Percentiles rank a stretch among this genome's conserved stretches.
Evolutionary conservation across 805 yeast species (phyloP).

Genomic region (Citeromyces matritensis): DNA sequence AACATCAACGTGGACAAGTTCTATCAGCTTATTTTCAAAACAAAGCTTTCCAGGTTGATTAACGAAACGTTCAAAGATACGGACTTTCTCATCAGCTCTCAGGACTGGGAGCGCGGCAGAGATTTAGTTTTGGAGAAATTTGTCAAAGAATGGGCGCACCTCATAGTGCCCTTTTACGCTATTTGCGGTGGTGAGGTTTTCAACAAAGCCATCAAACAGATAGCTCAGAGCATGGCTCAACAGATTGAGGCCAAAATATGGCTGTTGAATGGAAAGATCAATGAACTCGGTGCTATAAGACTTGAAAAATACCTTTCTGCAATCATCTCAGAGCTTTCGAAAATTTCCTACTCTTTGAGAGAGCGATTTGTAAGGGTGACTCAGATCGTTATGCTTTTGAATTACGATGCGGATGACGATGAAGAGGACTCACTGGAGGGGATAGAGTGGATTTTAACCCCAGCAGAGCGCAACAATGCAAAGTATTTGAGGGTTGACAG

Average conservation of each 20-base stretch:
- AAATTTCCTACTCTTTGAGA: slow-evolving; percentile 56
- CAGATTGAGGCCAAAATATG: slow-evolving; percentile 55
- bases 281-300: slow-evolving; percentile 71
- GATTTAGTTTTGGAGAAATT: slow-evolving; percentile 27
- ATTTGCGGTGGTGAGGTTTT: slow-evolving; percentile 24
- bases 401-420: slow-evolving; percentile 60
- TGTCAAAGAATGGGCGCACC: slow-evolving; percentile 43
- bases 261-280: slow-evolving; percentile 49
- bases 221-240: slow-evolving; percentile 39
- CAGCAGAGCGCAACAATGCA: slow-evolving; percentile 54
- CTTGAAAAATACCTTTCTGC: slow-evolving; percentile 71
- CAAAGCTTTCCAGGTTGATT: slow-evolving; percentile 17
- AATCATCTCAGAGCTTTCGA: slow-evolving; percentile 61
- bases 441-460: slow-evolving; percentile 59
- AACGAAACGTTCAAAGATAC: slow-evolving; percentile 21
- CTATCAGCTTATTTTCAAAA: slow-evolving; percentile 19
- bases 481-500: slow-evolving; percentile 37
- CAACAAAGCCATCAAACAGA: slow-evolving; percentile 26
- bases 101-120: slow-evolving; percentile 4
- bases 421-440: slow-evolving; percentile 15
- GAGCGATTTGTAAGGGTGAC: slow-evolving; percentile 72
- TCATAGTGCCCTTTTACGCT: slow-evolving; percentile 47
- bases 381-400: slow-evolving; percentile 69
- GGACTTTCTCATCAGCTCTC: slow-evolving; percentile 16
- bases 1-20: slow-evolving; percentile 19